Evolutionary conservation across 2,329 filamentous ascomycete genomes (phyloP), one percentile per base, ranked within the genome.

Genomic region (Paraconiothyrium sp.): DNA sequence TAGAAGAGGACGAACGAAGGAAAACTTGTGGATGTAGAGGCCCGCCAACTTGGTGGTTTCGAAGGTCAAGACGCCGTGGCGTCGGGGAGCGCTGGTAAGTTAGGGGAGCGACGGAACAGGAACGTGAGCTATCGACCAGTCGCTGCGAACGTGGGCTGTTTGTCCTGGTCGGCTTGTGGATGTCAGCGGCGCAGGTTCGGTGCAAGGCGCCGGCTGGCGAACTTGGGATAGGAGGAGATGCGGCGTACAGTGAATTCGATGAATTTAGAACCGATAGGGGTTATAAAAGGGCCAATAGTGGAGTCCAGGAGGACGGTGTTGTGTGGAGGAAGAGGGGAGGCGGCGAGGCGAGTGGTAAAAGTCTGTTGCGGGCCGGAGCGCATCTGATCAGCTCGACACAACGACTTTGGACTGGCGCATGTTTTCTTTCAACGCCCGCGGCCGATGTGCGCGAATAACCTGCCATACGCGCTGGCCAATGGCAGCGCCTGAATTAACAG

Each of bases 21-120:
- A 90, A 81, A 91, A 88, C 83, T 87, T 83, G 82, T 86, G 81
- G 82, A 86, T 85, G 82, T 86, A 88, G 88, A 89, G 84, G 86
- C 91, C 91, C 92, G 92, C 93, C 93, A 96, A 96, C 89, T 96
- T 96, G 93, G 88, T 91, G 88, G 88, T 88, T 82, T 86, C 78
- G 72, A 66, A 57, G 46, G 57, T 62, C 56, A 66, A 71, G 78
- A 79, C 79, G 80, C 77, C 72, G 68, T 71, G 68, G 75, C 79
- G 80, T 72, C 78, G 70, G 68, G 58, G 57, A 60, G 65, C 55
- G 49, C 37, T 63, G 56, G 54, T 61, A 49, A 8, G 14, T 62
- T 61, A 66, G 58, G 55, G 61, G 56, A 54, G 63, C 59, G 70
- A 65, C 59, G 72, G 64, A 68, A 67, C 61, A 68, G 66, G 50